Conservation (phyloP, 2,329 filamentous ascomycete species). For the Capronia americana region DNA sequence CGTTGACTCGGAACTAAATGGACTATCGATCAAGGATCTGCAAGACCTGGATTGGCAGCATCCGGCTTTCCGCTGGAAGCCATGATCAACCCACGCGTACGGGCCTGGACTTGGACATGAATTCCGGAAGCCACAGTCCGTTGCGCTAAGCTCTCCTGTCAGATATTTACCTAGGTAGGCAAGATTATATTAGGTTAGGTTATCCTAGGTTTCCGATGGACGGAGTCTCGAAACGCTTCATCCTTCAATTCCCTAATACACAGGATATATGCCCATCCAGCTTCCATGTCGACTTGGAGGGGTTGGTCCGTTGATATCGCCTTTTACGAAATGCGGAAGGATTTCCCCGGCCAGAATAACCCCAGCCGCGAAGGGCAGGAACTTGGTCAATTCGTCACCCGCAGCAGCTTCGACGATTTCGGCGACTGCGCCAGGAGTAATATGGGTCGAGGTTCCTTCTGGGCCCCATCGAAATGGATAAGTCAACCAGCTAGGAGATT, state of each 20-base stretch:
- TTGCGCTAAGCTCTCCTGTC: not conserved
- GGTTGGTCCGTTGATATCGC: slow-evolving; percentile 28
- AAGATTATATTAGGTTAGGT: not conserved
- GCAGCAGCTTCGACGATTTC: slow-evolving; percentile 21
- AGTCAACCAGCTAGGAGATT: slow-evolving; percentile 18
- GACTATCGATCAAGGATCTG: slow-evolving; percentile 59
- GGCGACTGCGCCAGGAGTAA: slow-evolving; percentile 14
- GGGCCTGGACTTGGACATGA: not conserved
- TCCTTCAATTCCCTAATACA: slow-evolving; percentile 14
- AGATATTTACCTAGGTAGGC: not conserved
- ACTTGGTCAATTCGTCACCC: slow-evolving; percentile 20
- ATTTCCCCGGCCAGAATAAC: slow-evolving; percentile 26
- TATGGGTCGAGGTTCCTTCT: slow-evolving; percentile 25
- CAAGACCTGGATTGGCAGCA: slow-evolving; percentile 71
- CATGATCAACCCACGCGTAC: slow-evolving; percentile 32
- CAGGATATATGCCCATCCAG: slow-evolving; percentile 29
- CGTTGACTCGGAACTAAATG: slow-evolving; percentile 62
- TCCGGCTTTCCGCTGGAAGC: slow-evolving; percentile 68
- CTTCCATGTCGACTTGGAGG: slow-evolving; percentile 26
- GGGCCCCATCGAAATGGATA: slow-evolving; percentile 30
- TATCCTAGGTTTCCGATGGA: not conserved
- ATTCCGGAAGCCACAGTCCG: not conserved
- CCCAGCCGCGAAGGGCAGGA: slow-evolving; percentile 19
- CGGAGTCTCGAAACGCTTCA: not conserved
- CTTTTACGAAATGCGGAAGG: slow-evolving; percentile 28